phyloP scores from a whole-genome alignment of 2,329 filamentous ascomycete species.

The Drechslera avenae region DNA sequence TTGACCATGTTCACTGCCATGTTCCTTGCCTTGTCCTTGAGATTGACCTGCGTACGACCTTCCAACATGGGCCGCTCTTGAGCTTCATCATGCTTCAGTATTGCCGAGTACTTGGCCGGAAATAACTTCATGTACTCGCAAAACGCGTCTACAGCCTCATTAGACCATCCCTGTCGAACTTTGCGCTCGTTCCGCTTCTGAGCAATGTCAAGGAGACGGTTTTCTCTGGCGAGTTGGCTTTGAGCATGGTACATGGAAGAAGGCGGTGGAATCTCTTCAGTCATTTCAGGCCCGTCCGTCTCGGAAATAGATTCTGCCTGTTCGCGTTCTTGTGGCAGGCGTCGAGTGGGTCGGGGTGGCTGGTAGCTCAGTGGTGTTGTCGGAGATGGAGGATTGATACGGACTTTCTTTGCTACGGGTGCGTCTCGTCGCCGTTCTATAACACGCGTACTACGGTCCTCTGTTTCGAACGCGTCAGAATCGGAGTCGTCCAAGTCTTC shows the following conservation, averaged over 20 bases:
- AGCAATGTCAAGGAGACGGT: conserved; percentile 5
- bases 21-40: conserved; percentile 54
- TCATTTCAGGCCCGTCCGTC: conserved; percentile 33
- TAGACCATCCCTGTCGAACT: conserved; percentile 29
- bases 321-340: neutral
- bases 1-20: conserved; percentile 49
- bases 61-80: conserved; percentile 28
- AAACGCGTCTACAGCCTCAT: conserved; percentile 50
- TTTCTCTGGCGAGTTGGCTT: conserved; percentile 26
- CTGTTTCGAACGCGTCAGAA: conserved; percentile 54
- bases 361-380: conserved; percentile 38
- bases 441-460: conserved; percentile 43
- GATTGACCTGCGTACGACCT: conserved; percentile 56
- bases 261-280: conserved; percentile 25
- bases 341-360: conserved; percentile 13
- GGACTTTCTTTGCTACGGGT: conserved; percentile 35
- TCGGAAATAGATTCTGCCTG: conserved; percentile 34
- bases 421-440: conserved; percentile 46
- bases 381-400: conserved; percentile 31
- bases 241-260: conserved; percentile 21
- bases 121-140: conserved; percentile 55
- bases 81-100: conserved; percentile 42
- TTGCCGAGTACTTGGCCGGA: conserved; percentile 55
- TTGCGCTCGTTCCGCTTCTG: conserved; percentile 20
- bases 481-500: conserved; percentile 30